Conservation (phyloP, 2,329 filamentous ascomycete genomes). For the Gremmenia infestans region DNA sequence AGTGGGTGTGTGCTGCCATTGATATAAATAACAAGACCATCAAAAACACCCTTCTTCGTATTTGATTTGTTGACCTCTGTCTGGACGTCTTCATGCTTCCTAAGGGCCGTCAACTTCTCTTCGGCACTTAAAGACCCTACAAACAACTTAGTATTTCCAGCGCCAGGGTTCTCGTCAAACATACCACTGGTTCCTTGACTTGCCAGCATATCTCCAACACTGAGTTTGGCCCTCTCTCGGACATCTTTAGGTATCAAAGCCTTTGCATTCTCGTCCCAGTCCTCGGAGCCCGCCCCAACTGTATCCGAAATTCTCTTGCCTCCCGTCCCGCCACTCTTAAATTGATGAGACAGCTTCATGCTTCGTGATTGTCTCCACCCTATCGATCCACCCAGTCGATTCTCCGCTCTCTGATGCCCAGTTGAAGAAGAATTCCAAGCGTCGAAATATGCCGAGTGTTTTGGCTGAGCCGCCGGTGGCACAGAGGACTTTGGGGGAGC, state of each 20-base stretch:
- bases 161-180: slow-evolving; percentile 31
- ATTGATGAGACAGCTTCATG: slow-evolving; percentile 66
- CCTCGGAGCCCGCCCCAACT: slow-evolving; percentile 57
- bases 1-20: slow-evolving; percentile 80
- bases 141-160: neutral
- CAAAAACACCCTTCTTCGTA: slow-evolving; percentile 50
- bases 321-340: slow-evolving; percentile 51
- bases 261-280: slow-evolving; percentile 44
- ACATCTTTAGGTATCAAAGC: slow-evolving; percentile 40
- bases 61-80: slow-evolving; percentile 36
- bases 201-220: slow-evolving; percentile 50
- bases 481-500: slow-evolving; percentile 19
- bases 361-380: slow-evolving; percentile 69
- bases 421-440: slow-evolving; percentile 69
- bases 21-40: slow-evolving; percentile 71
- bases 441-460: slow-evolving; percentile 49
- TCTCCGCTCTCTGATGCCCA: slow-evolving; percentile 75
- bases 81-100: slow-evolving; percentile 46
- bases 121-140: slow-evolving; percentile 30
- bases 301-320: slow-evolving; percentile 58
- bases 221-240: slow-evolving; percentile 29
- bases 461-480: slow-evolving; percentile 32
- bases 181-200: slow-evolving; percentile 35
- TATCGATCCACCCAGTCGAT: slow-evolving; percentile 53
- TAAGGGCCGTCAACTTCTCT: slow-evolving; percentile 30